Base-by-base conservation (phyloP, 176 grass and related monocot species). In the Bonia amplexicaulis region DNA sequence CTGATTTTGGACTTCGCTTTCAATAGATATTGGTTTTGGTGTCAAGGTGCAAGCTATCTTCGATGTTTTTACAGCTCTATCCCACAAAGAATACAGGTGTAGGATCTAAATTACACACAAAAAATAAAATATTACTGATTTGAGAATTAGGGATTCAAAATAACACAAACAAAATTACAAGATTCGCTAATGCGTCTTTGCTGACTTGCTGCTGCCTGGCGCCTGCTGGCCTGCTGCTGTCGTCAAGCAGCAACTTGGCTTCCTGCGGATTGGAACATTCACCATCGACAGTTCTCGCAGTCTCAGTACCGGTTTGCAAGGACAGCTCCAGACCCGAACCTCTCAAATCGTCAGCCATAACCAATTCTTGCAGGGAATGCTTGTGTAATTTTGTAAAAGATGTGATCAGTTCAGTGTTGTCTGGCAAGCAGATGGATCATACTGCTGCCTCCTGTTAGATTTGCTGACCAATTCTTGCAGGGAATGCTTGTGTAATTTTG, bases 241-340 rank as follows among this genome's bases (percentile, higher is more conserved):
- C 35, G 35, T 5, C 35, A 37, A 37, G 35, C 86, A 84, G 79
- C 87, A 25, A 97, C 6, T 82, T 97, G 77, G 92, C 95, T 2
- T 87, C 92, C 59, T 97, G 79, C 0, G 89, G 90, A 40, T 84
- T 94, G 73, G 85, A 92, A 69, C 89, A 93, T 71, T 84, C 90
- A 0, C 70, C 72, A 44, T 81, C 75, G 0, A 48, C 37, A 55
- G 87, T 78, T 78, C 76, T 84, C 44, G 27, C 84, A 14, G 59
- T 90, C 52, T 35, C 88, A 17, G 88, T 48, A 87, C 77, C 82
- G 1, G 12, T 80, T 5, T 97, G 95, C 85, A 73, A 89, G 42
- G 89, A 94, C 79, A 85, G 16, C 12, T 35, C 80, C 46, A 67
- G 73, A 75, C 79, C 45, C 11, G 16, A 84, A 45, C 42, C 52